Evolutionary conservation across 306 rosid species (phyloP).

Genomic region (Oemleria cerasiformis): DNA sequence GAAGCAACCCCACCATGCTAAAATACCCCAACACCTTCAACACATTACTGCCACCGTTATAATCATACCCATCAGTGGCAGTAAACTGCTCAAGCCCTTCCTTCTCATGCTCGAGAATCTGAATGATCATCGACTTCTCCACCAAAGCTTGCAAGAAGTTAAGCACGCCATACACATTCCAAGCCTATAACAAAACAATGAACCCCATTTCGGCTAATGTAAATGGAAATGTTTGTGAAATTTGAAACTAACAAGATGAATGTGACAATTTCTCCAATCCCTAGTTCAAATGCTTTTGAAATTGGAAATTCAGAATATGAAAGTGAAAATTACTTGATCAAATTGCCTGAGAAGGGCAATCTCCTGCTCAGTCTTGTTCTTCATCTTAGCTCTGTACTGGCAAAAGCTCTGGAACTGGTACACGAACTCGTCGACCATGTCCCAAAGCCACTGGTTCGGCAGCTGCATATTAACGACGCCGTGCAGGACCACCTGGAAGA

Average conservation of each 20-base stretch:
- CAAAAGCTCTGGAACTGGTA: constrained; percentile 98
- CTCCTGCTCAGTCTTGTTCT: constrained; percentile 82
- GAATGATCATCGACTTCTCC: constrained; percentile 77
- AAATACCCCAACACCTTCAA: constrained; percentile 97
- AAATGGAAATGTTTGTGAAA: background rate
- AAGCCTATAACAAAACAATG: constrained; percentile 50
- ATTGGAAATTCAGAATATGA: background rate
- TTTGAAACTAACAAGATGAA: background rate
- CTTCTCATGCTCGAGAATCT: constrained; percentile 88
- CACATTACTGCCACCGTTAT: constrained; percentile 89
- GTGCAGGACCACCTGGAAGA: constrained; percentile 89
- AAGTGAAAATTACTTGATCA: constrained; percentile 52
- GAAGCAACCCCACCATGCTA: constrained; percentile 92
- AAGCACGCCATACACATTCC: constrained; percentile 92
- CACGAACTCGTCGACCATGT: constrained; percentile 96
- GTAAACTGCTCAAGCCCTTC: constrained; percentile 87
- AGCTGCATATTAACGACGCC: constrained; percentile 96
- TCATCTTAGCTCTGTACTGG: constrained; percentile 90
- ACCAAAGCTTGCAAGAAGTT: constrained; percentile 94
- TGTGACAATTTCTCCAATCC: constrained; percentile 24
- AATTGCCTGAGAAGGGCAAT: constrained; percentile 68
- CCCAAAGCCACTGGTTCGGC: constrained; percentile 98
- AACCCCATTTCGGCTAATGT: background rate
- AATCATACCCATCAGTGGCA: constrained; percentile 85
- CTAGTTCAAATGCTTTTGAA: background rate